These are phyloP conservation scores for Fraxinus latifolia DNA, from an alignment of 305 asterid genomes.

Conservation along the genomic window DNA sequence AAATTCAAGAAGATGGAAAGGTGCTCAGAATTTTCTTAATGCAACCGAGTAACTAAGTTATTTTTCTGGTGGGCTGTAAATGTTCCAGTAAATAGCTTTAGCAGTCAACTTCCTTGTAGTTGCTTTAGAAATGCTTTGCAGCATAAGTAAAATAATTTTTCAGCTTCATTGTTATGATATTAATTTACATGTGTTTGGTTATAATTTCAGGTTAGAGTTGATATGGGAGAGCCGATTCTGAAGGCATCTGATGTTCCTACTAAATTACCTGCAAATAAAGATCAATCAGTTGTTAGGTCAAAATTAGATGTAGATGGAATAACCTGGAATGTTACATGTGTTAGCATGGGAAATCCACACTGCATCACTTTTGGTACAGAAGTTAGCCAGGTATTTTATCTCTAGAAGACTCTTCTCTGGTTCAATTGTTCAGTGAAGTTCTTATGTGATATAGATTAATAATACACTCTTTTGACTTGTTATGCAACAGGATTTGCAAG, in stretches of 20 bases:
- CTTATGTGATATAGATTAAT: neutral
- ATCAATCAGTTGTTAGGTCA: constrained; percentile 64
- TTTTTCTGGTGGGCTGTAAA: neutral
- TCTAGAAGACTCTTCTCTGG: neutral
- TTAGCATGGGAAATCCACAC: constrained; percentile 99
- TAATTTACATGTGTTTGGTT: constrained; percentile 1
- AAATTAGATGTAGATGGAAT: constrained; percentile 64
- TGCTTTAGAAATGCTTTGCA: neutral
- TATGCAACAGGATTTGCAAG: constrained; percentile 56
- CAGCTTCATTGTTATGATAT: neutral
- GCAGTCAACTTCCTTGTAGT: neutral
- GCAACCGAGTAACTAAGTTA: neutral
- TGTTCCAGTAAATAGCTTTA: neutral
- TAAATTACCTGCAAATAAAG: constrained; percentile 60
- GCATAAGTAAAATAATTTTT: neutral
- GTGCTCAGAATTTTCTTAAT: constrained; percentile 33
- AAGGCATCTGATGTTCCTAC: constrained; percentile 93
- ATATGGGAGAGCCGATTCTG: constrained; percentile 97
- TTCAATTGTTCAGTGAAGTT: neutral
- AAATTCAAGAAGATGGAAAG: constrained; percentile 87
- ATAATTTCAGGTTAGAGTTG: constrained; percentile 75
- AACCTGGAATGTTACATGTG: constrained; percentile 82
- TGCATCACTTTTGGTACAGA: constrained; percentile 74
- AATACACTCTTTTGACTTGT: neutral
- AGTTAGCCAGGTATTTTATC: constrained; percentile 42